Evolutionary conservation across 1,284 basidiomycete species (phyloP).

Genomic region (Sanghuangporus sanghuang): DNA sequence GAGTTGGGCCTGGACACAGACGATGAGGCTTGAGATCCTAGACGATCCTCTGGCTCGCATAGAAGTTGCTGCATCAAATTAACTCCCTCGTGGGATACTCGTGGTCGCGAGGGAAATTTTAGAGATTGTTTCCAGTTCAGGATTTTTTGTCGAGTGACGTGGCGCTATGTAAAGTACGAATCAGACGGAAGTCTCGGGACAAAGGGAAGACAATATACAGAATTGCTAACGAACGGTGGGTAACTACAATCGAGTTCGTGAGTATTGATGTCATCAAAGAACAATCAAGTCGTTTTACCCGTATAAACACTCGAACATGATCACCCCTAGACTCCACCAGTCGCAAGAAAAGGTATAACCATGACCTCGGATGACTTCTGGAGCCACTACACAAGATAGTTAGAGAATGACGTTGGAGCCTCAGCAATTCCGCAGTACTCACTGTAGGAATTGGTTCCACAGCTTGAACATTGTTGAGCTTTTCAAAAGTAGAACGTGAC

Average conservation of each 20-base stretch:
- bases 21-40: constrained; percentile 70
- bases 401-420: not conserved
- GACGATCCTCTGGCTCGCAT: constrained; percentile 90
- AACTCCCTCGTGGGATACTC: constrained; percentile 80
- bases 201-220: constrained; percentile 43
- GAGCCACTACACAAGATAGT: constrained; percentile 63
- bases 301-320: constrained; percentile 88
- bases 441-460: constrained; percentile 91
- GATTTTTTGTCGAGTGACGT: constrained; percentile 88
- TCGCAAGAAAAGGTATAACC: constrained; percentile 95
- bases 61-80: constrained; percentile 84
- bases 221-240: constrained; percentile 90
- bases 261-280: constrained; percentile 22
- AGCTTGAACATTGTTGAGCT: constrained; percentile 38
- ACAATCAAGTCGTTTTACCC: constrained; percentile 47
- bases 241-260: constrained; percentile 48
- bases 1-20: constrained; percentile 74
- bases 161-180: constrained; percentile 46
- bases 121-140: constrained; percentile 89
- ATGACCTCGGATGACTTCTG: constrained; percentile 89
- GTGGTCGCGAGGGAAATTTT: constrained; percentile 81
- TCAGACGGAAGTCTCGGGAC: not conserved
- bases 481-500: not conserved
- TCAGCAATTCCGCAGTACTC: constrained; percentile 29
- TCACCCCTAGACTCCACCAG: constrained; percentile 97